Evolutionary conservation across 2,329 filamentous ascomycete species (phyloP).

Genomic region (Metarhizium robertsii): DNA sequence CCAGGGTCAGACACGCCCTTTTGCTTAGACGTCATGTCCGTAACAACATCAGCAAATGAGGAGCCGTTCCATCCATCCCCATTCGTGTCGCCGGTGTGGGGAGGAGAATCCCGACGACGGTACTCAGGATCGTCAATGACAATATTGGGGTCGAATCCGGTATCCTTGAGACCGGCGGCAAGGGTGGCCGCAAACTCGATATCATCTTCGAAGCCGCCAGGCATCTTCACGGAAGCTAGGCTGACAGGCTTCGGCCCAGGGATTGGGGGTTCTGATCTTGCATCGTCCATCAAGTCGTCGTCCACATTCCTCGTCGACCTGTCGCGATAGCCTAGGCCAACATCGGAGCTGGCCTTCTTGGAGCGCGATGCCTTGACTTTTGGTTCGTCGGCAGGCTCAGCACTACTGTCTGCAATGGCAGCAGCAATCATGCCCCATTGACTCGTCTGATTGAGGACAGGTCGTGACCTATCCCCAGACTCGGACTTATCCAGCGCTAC

Average conservation of each 20-base stretch:
- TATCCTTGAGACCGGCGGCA: constrained; percentile 58
- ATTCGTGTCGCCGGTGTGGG: constrained; percentile 42
- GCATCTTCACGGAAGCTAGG: constrained; percentile 42
- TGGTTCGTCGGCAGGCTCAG: constrained; percentile 25
- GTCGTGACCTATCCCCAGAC: constrained; percentile 20
- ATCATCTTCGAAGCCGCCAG: constrained; percentile 58
- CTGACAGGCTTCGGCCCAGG: constrained; percentile 49
- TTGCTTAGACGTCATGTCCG: constrained; percentile 23
- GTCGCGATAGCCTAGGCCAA: constrained; percentile 9
- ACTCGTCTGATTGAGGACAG: constrained; percentile 29
- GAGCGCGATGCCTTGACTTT: constrained; percentile 12
- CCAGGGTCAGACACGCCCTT: constrained; percentile 24
- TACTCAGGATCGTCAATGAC: constrained; percentile 58
- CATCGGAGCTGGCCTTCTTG: constrained; percentile 6
- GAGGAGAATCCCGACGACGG: constrained; percentile 53
- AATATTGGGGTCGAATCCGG: constrained; percentile 62
- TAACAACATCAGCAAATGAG: constrained; percentile 39
- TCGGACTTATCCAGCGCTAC: constrained; percentile 15
- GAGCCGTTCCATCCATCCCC: constrained; percentile 34
- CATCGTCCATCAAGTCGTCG: constrained; percentile 25
- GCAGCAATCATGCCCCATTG: constrained; percentile 45
- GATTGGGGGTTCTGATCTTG: constrained; percentile 36
- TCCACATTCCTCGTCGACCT: constrained; percentile 11
- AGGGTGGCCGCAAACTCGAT: constrained; percentile 60
- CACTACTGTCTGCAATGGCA: constrained; percentile 34